Percentiles rank a stretch among this genome's conserved stretches.
phyloP scores from a whole-genome alignment of 2,329 filamentous ascomycete species.

The Aspergillus pseudotamarii region DNA sequence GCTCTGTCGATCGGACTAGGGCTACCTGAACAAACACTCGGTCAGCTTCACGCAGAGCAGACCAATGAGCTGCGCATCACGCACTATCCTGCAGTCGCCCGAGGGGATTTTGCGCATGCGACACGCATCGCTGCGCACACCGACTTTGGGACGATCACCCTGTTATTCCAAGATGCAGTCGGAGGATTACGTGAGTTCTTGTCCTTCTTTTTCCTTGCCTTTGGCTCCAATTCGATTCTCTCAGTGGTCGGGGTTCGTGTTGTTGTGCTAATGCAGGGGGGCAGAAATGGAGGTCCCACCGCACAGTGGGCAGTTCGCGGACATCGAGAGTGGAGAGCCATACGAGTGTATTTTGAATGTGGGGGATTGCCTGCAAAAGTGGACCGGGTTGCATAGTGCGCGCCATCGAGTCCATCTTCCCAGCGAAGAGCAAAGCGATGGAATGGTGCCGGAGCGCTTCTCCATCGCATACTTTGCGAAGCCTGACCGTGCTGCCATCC shows the following conservation, averaged over 20 bases:
- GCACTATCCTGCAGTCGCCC: conserved; percentile 18
- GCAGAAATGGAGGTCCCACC: neutral
- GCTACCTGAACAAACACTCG: neutral
- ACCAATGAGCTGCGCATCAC: conserved; percentile 18
- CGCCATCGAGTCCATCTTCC: neutral
- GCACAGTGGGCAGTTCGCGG: neutral
- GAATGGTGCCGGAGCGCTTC: neutral
- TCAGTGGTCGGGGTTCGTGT: neutral
- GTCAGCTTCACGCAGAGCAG: conserved; percentile 7
- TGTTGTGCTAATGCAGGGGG: neutral
- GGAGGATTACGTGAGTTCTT: conserved; percentile 11
- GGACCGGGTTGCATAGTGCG: neutral
- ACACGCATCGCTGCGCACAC: conserved; percentile 18
- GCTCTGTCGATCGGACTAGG: neutral
- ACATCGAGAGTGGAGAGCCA: neutral
- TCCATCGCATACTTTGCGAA: neutral
- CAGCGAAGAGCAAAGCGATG: neutral
- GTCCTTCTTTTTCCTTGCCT: neutral
- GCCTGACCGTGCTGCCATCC: neutral
- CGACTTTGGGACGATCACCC: conserved; percentile 20
- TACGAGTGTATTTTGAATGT: neutral
- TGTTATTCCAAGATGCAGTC: conserved; percentile 20
- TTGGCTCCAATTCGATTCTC: neutral
- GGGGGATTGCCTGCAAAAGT: neutral
- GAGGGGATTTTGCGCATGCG: conserved; percentile 4